A percentile compares a stretch with the other conserved stretches of the same genome.
These are phyloP conservation scores for Orbilia javanica DNA, from an alignment of 2,329 filamentous ascomycete genomes.

Conservation along the genomic window DNA sequence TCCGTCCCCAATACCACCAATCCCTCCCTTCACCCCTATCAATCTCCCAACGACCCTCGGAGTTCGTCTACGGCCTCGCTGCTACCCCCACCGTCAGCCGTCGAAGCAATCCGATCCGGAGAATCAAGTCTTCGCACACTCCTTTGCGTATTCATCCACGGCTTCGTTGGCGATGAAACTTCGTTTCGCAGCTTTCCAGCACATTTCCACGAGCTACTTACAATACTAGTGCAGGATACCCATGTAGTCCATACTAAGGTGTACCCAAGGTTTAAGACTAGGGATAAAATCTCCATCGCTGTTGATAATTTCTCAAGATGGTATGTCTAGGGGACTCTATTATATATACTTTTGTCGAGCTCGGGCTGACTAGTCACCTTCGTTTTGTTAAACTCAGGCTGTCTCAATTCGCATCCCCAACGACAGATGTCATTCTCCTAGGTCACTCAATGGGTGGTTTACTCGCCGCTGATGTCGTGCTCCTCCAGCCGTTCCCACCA, in stretches of 20 bases:
- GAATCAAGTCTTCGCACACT: slow-evolving; percentile 68
- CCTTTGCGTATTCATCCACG: slow-evolving; percentile 86
- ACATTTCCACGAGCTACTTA: slow-evolving; percentile 82
- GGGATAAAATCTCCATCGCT: slow-evolving; percentile 78
- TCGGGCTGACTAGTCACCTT: too few species aligned
- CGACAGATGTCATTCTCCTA: slow-evolving; percentile 83
- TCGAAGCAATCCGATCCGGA: slow-evolving; percentile 44
- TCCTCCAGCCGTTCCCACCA: slow-evolving; percentile 68
- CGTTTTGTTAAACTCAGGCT: slow-evolving; percentile 73
- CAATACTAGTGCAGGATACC: slow-evolving; percentile 76
- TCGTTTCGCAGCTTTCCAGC: slow-evolving; percentile 90
- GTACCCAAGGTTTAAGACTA: slow-evolving; percentile 83
- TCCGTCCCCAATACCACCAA: slow-evolving; percentile 48
- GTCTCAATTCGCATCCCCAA: slow-evolving; percentile 38
- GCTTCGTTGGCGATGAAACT: slow-evolving; percentile 88
- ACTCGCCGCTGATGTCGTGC: slow-evolving; percentile 80
- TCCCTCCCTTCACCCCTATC: slow-evolving; percentile 45
- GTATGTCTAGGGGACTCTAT: too few species aligned
- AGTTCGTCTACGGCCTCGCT: slow-evolving; percentile 53
- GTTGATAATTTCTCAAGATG: slow-evolving; percentile 86
- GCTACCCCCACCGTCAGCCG: slow-evolving; percentile 33
- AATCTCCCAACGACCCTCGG: slow-evolving; percentile 35
- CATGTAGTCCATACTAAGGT: slow-evolving; percentile 82
- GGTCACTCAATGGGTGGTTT: slow-evolving; percentile 94
- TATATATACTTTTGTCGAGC: not conserved